Percentiles rank a stretch among this genome's conserved stretches.
Conservation (phyloP, 257 asterid species). For the Petunia axillaris region DNA sequence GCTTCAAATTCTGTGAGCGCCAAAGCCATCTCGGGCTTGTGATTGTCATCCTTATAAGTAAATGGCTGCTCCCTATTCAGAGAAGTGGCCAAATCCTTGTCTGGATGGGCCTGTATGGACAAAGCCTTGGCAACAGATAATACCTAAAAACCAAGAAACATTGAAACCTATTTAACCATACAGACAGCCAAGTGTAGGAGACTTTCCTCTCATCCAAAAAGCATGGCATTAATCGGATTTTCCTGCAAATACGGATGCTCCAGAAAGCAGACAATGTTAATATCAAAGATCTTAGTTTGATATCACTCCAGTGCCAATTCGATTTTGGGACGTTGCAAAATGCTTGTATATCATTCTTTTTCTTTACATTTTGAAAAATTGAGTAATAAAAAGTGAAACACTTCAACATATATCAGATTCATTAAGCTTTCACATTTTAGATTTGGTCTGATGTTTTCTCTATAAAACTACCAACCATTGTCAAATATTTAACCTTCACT, state of each 20-base stretch:
- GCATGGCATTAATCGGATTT: background rate
- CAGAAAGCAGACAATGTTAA: background rate
- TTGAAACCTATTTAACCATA: conserved; percentile 3
- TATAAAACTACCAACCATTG: no score
- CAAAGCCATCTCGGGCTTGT: conserved; percentile 99
- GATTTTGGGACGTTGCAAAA: no score
- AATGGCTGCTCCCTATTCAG: conserved; percentile 73
- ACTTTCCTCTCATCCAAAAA: background rate
- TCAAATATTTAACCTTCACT: no score
- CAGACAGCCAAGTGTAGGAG: background rate
- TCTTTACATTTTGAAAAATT: no score
- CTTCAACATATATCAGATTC: no score
- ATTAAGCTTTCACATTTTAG: no score
- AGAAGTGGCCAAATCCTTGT: conserved; percentile 72
- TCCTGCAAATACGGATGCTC: background rate
- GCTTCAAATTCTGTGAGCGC: conserved; percentile 87
- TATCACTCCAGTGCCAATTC: background rate
- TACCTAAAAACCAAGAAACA: conserved; percentile 47
- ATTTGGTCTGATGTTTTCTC: no score
- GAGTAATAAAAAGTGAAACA: no score
- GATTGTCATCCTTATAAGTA: conserved; percentile 84
- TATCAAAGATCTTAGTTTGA: background rate
- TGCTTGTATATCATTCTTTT: no score
- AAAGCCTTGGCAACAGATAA: conserved; percentile 92
- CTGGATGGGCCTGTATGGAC: conserved; percentile 98